Conservation (phyloP, 805 yeast species). For the Ogataea pilisensis region DNA sequence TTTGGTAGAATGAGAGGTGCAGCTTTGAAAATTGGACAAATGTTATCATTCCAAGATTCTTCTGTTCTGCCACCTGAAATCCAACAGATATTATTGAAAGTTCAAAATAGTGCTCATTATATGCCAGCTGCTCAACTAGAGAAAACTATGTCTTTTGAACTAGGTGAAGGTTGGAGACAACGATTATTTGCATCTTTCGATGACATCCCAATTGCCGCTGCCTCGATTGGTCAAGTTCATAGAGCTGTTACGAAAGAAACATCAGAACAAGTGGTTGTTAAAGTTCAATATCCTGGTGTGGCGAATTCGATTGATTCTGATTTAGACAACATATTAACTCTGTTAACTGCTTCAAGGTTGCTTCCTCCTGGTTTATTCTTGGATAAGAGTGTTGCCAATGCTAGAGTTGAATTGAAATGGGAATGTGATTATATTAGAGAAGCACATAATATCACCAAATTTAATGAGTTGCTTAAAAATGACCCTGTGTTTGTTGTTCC, state of each 20-base stretch:
- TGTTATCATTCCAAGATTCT: constrained; percentile 91
- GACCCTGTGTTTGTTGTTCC: constrained; percentile 76
- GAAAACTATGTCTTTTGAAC: constrained; percentile 62
- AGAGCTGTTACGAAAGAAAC: constrained; percentile 60
- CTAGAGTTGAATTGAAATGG: constrained; percentile 91
- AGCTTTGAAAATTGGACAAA: constrained; percentile 94
- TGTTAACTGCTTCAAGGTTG: constrained; percentile 80
- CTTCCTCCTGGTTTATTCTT: constrained; percentile 89
- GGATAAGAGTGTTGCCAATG: constrained; percentile 89
- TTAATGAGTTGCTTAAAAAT: constrained; percentile 55
- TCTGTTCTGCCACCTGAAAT: constrained; percentile 80
- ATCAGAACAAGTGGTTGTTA: constrained; percentile 79
- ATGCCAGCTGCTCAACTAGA: constrained; percentile 94
- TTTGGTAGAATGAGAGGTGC: constrained; percentile 98
- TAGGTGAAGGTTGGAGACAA: constrained; percentile 77
- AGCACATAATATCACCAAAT: constrained; percentile 69
- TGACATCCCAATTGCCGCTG: constrained; percentile 92
- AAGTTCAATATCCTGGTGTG: constrained; percentile 97
- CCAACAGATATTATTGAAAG: constrained; percentile 72
- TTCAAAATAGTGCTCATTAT: constrained; percentile 92
- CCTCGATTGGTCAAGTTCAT: constrained; percentile 97
- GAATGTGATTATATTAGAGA: constrained; percentile 95
- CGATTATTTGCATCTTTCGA: constrained; percentile 68
- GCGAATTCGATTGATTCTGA: constrained; percentile 92
- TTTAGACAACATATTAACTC: constrained; percentile 74